A percentile compares a stretch with the other conserved stretches of the same genome.
phyloP scores from a whole-genome alignment of 2,329 filamentous ascomycete species.

The Colletotrichum sublineola region DNA sequence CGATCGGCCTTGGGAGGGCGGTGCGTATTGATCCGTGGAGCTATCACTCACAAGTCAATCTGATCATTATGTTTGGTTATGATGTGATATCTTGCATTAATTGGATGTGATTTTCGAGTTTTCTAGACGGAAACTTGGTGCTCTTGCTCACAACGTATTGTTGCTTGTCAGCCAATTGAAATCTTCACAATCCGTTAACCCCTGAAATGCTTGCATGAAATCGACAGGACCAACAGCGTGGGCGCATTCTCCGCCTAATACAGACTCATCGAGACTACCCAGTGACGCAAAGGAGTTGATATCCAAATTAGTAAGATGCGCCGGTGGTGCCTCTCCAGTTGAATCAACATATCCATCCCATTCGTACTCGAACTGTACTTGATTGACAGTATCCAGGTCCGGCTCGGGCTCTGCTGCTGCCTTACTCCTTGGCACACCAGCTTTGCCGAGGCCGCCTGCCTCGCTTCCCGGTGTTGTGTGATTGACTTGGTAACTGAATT shows the following conservation, averaged over 20 bases:
- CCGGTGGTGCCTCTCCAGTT: not conserved
- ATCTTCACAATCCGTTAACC: constrained; percentile 23
- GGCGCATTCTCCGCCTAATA: not conserved
- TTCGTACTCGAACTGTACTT: constrained; percentile 24
- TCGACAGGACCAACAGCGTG: not conserved
- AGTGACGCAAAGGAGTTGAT: constrained; percentile 19
- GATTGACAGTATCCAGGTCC: not conserved
- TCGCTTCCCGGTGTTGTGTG: not conserved
- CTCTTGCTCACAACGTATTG: not conserved
- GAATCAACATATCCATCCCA: constrained; percentile 12
- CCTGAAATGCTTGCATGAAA: constrained; percentile 18
- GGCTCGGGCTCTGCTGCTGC: not conserved
- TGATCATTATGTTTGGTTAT: too few relatives aligned
- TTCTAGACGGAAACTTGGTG: not conserved
- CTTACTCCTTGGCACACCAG: not conserved
- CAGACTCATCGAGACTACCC: constrained; percentile 21
- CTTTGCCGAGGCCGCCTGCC: not conserved
- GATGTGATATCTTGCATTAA: not conserved
- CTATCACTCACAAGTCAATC: too few relatives aligned
- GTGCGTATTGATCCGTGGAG: constrained; percentile 25
- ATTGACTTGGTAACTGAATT: constrained; percentile 24
- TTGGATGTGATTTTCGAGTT: not conserved
- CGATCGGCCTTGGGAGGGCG: constrained; percentile 37
- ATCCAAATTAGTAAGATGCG: not conserved
- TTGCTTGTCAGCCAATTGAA: constrained; percentile 26